A percentile compares a stretch with the other conserved stretches of the same genome.
Conservation (phyloP, 2,329 filamentous ascomycete species). For the Xylaria sp. region DNA sequence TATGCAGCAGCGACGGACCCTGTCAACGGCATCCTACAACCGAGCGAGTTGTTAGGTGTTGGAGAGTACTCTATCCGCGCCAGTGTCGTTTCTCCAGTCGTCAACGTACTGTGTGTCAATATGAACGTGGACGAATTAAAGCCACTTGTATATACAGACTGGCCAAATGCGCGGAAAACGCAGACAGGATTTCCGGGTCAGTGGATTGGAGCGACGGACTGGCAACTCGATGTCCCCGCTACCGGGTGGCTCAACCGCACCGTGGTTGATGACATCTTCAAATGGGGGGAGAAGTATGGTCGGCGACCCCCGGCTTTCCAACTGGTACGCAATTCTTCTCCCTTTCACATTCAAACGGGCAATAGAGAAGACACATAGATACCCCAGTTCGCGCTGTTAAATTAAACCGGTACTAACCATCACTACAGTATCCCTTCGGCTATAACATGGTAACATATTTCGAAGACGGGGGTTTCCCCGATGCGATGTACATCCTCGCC, state of each 20-base stretch:
- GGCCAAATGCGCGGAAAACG: conserved; percentile 59
- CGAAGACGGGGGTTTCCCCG: conserved; percentile 52
- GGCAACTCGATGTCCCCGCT: conserved; percentile 54
- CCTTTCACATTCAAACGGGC: background rate
- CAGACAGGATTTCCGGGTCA: conserved; percentile 52
- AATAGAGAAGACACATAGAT: background rate
- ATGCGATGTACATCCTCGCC: conserved; percentile 74
- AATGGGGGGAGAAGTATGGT: conserved; percentile 66
- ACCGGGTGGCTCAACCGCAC: conserved; percentile 63
- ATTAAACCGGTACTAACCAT: conserved; percentile 12
- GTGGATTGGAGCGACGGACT: conserved; percentile 50
- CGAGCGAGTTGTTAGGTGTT: conserved; percentile 70
- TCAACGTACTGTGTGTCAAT: conserved; percentile 80
- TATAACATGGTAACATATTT: conserved; percentile 76
- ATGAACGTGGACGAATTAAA: conserved; percentile 67
- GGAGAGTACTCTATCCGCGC: conserved; percentile 76
- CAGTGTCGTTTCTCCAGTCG: conserved; percentile 73
- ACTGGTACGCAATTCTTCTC: conserved; percentile 51
- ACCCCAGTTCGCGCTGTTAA: background rate
- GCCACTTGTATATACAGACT: conserved; percentile 72
- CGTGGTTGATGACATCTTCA: conserved; percentile 75
- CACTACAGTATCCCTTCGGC: conserved; percentile 61
- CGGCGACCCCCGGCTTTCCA: conserved; percentile 65
- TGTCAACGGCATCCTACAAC: conserved; percentile 76
- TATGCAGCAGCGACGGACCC: conserved; percentile 71